These are phyloP conservation scores for Termitomyces sp. DNA, from an alignment of 768 basidiomycete genomes.

Conservation along the genomic window DNA sequence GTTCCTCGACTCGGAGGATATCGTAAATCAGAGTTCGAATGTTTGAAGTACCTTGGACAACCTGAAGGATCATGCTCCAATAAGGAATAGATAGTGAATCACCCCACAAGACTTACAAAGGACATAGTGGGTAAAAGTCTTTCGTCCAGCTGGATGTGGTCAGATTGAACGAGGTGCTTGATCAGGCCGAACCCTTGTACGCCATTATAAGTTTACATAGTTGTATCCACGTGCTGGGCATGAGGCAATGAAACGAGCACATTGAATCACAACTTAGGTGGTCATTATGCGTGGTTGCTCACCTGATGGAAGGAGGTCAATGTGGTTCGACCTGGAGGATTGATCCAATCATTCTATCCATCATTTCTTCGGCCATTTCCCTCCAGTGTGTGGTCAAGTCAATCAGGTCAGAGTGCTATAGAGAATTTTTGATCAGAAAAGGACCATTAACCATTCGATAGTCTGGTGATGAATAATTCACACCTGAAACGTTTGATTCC, in stretches of 20 bases:
- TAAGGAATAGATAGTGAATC: not conserved
- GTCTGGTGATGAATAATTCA: no score
- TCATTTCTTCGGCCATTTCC: not conserved
- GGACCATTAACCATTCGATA: not conserved
- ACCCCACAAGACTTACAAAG: not conserved
- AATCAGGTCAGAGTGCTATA: no score
- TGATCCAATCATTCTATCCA: not conserved
- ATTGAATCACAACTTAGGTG: not conserved
- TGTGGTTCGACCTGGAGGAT: not conserved
- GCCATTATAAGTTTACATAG: no score
- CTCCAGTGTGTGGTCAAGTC: no score
- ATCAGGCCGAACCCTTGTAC: no score
- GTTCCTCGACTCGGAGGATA: constrained; percentile 4
- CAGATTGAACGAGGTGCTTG: no score
- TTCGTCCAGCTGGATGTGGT: not conserved
- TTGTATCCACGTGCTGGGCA: not conserved
- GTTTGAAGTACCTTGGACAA: not conserved
- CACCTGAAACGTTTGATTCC: no score
- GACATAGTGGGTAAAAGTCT: not conserved
- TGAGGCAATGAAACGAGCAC: not conserved
- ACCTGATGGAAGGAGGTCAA: not conserved
- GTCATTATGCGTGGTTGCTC: no score
- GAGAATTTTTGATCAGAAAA: no score
- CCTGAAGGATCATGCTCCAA: not conserved
- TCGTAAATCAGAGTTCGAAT: not conserved